These are phyloP conservation scores for Lentinula sp. DNA, from an alignment of 768 basidiomycete species.

Conservation along the genomic window DNA sequence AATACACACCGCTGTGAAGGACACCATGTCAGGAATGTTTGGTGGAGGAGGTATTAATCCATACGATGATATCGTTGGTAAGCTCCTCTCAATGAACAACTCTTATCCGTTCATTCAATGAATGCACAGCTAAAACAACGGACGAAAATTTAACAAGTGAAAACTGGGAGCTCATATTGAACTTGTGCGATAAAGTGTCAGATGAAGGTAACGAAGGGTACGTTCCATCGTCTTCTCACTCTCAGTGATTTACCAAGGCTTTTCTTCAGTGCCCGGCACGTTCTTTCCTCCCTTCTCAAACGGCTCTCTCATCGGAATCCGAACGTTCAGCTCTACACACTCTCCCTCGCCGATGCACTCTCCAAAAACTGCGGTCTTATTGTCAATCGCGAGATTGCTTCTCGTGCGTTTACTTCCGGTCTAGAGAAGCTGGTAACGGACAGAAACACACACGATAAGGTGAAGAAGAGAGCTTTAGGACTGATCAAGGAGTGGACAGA, in stretches of 20 bases:
- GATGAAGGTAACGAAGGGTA: constrained; percentile 88
- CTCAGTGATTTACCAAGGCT: constrained; percentile 1
- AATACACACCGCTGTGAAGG: background rate
- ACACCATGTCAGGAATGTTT: constrained; percentile 47
- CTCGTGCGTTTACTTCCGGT: constrained; percentile 84
- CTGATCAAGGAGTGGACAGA: constrained; percentile 80
- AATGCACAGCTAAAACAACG: constrained; percentile 78
- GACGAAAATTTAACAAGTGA: constrained; percentile 93
- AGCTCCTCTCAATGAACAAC: constrained; percentile 24
- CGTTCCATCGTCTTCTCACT: constrained; percentile 15
- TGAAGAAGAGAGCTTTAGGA: constrained; percentile 65
- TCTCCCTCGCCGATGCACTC: constrained; percentile 82
- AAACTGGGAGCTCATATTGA: constrained; percentile 93
- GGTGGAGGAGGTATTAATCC: constrained; percentile 60
- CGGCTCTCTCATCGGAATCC: constrained; percentile 91
- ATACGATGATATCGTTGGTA: constrained; percentile 91
- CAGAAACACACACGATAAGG: constrained; percentile 90
- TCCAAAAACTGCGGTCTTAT: constrained; percentile 85
- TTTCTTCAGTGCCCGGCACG: constrained; percentile 71
- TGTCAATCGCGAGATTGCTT: constrained; percentile 82
- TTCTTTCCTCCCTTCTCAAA: constrained; percentile 80
- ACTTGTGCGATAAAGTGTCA: constrained; percentile 92
- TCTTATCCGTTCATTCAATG: background rate
- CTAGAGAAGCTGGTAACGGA: constrained; percentile 85
- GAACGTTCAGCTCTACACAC: constrained; percentile 92